Evolutionary conservation across 179 eudicot genomes (phyloP).

Genomic region (Beta corolliflora): DNA sequence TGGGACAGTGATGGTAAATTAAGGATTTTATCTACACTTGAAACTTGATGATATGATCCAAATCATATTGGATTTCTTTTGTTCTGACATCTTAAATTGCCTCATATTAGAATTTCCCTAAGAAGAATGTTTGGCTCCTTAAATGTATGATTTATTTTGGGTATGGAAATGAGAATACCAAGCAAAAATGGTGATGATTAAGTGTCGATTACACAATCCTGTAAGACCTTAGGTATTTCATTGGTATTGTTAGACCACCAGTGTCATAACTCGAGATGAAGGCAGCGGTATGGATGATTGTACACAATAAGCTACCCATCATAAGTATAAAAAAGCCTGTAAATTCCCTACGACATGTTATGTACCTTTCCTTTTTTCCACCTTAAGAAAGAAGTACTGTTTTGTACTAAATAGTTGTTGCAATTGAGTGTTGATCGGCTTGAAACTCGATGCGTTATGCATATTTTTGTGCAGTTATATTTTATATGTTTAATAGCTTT

Average conservation of each 20-base stretch:
- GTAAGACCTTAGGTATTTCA: neutral
- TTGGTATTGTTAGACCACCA: neutral
- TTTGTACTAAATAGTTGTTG: no score
- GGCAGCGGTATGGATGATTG: neutral
- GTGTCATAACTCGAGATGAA: neutral
- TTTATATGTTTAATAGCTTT: no score
- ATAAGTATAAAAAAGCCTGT: no score
- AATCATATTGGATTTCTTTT: neutral
- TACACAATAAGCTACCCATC: no score
- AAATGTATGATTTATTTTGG: neutral
- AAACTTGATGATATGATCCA: neutral
- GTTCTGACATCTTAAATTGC: neutral
- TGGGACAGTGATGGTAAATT: neutral
- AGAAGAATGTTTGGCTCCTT: no score
- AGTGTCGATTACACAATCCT: neutral
- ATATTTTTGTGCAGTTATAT: no score
- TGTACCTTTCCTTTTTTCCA: no score
- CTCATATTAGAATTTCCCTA: neutral
- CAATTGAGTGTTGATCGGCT: no score
- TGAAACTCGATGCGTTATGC: no score
- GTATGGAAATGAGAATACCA: neutral
- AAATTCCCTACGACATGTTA: no score
- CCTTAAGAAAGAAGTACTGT: no score
- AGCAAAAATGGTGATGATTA: neutral
- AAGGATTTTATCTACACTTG: no score